phyloP scores from a whole-genome alignment of 139 green algal genomes.

The Chlorella sp. region DNA sequence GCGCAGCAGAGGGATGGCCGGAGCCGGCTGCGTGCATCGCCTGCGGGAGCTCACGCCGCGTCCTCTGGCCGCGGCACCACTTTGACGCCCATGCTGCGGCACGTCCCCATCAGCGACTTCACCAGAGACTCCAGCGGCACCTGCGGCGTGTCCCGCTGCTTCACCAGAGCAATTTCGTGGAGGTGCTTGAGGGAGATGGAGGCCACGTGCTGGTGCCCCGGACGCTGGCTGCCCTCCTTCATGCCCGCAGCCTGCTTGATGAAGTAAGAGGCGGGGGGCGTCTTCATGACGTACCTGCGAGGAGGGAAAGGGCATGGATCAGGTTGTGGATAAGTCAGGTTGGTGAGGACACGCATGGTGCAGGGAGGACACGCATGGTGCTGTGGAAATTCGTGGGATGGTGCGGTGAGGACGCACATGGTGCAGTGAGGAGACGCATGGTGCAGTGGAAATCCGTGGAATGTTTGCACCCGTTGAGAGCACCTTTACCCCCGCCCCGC shows the following conservation, averaged over 20 bases:
- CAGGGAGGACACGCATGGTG: too few relatives aligned
- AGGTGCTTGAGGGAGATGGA: slow-evolving; percentile 92
- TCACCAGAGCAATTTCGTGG: slow-evolving; percentile 92
- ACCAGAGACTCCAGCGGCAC: slow-evolving; percentile 79
- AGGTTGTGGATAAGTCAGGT: too few relatives aligned
- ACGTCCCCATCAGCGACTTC: slow-evolving; percentile 81
- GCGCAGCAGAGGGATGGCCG: too few relatives aligned
- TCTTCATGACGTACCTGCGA: slow-evolving; percentile 71
- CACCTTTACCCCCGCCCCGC: too few relatives aligned
- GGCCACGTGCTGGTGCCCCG: slow-evolving; percentile 83
- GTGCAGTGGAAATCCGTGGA: too few relatives aligned
- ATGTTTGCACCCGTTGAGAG: too few relatives aligned
- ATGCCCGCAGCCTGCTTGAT: slow-evolving; percentile 87
- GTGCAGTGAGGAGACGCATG: too few relatives aligned
- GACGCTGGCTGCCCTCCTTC: slow-evolving; percentile 63
- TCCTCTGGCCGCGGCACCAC: slow-evolving; percentile 80
- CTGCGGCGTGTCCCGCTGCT: slow-evolving; percentile 81
- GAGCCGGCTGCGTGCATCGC: too few relatives aligned
- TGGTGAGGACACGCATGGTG: too few relatives aligned
- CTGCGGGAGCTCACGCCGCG: slow-evolving; percentile 15
- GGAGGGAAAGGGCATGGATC: too few relatives aligned
- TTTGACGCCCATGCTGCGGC: slow-evolving; percentile 89
- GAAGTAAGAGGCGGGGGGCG: slow-evolving; percentile 88
- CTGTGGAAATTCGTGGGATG: too few relatives aligned
- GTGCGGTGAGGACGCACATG: too few relatives aligned